Evolutionary conservation across 352 stramenopile species (phyloP).

Genomic region (Peronospora tabacina): DNA sequence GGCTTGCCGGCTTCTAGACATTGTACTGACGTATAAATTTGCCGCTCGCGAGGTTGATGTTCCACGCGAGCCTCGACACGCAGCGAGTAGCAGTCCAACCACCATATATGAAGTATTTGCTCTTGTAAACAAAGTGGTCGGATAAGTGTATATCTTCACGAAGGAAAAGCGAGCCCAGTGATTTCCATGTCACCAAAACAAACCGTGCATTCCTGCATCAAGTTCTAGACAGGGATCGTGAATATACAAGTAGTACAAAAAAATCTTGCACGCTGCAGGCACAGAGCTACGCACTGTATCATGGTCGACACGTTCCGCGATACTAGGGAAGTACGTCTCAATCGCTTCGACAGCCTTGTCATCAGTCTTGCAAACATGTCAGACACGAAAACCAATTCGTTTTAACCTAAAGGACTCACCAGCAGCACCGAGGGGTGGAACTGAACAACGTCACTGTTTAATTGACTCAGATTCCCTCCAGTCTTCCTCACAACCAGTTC

Average conservation of each 20-base stretch:
- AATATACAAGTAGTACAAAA: slow-evolving; percentile 1
- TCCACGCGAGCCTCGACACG: slow-evolving; percentile 2
- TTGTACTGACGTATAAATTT: slow-evolving; percentile 20
- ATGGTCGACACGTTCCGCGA: slow-evolving; percentile 38
- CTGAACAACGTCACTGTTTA: slow-evolving; percentile 38
- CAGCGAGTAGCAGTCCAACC: slow-evolving; percentile 6
- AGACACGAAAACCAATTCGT: neutral
- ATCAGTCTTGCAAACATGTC: slow-evolving; percentile 34
- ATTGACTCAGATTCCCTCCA: slow-evolving; percentile 47
- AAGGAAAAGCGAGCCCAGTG: slow-evolving; percentile 17
- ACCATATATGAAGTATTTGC: slow-evolving; percentile 28
- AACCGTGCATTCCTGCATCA: slow-evolving; percentile 39
- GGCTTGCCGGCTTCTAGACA: slow-evolving; percentile 63
- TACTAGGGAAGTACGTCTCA: slow-evolving; percentile 53
- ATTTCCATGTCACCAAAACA: slow-evolving; percentile 43
- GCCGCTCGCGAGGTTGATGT: slow-evolving; percentile 4
- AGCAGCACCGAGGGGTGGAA: slow-evolving; percentile 36
- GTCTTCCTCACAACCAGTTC: slow-evolving; percentile 46
- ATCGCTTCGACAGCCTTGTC: slow-evolving; percentile 47
- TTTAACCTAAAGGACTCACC: slow-evolving; percentile 11
- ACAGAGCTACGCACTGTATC: slow-evolving; percentile 25
- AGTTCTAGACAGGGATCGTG: slow-evolving; percentile 10
- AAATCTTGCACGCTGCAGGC: neutral
- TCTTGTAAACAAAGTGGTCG: slow-evolving; percentile 10
- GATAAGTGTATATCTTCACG: slow-evolving; percentile 5